phyloP scores from a whole-genome alignment of 2,329 filamentous ascomycete genomes.

The Ophioceras dolichostomum region DNA sequence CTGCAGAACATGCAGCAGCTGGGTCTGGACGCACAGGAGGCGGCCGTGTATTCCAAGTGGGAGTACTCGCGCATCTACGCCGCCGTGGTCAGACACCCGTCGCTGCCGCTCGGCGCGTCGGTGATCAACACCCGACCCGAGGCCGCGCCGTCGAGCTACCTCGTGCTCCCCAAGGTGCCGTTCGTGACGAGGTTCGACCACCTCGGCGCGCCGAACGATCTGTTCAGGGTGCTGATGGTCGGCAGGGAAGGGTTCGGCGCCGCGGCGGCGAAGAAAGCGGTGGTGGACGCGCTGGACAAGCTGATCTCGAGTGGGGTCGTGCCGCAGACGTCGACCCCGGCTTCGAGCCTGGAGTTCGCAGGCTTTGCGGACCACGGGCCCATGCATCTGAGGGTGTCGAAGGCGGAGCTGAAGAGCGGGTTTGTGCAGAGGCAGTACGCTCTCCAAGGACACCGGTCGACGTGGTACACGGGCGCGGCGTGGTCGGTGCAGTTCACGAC shows the following conservation, averaged over 20 bases:
- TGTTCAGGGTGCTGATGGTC: conserved; percentile 15
- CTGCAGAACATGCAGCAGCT: conserved; percentile 16
- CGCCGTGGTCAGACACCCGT: conserved; percentile 17
- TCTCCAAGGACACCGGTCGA: conserved; percentile 24
- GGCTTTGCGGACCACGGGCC: conserved; percentile 17
- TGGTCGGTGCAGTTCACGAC: conserved; percentile 19
- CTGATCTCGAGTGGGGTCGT: conserved; percentile 12
- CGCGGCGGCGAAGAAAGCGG: conserved; percentile 12
- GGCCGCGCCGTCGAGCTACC: conserved; percentile 13
- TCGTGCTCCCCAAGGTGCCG: conserved; percentile 12
- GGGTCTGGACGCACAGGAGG: conserved; percentile 18
- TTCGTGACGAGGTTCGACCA: conserved; percentile 17
- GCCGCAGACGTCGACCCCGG: conserved; percentile 5
- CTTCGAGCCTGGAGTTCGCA: conserved; percentile 10
- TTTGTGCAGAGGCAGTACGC: conserved; percentile 22
- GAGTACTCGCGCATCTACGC: conserved; percentile 18
- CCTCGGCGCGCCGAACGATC: conserved; percentile 9
- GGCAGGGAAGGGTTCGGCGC: conserved; percentile 10
- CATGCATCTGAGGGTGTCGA: conserved; percentile 18
- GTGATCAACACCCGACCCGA: conserved; percentile 16
- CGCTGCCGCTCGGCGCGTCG: conserved; percentile 13
- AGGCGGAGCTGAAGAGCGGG: conserved; percentile 17
- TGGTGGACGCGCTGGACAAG: conserved; percentile 11
- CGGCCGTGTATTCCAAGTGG: conserved; percentile 17
- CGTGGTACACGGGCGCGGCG: conserved; percentile 25